A percentile compares a stretch with the other conserved stretches of the same genome.
These are phyloP conservation scores for Bacidia gigantensis DNA, from an alignment of 495 filamentous ascomycete genomes.

Conservation along the genomic window DNA sequence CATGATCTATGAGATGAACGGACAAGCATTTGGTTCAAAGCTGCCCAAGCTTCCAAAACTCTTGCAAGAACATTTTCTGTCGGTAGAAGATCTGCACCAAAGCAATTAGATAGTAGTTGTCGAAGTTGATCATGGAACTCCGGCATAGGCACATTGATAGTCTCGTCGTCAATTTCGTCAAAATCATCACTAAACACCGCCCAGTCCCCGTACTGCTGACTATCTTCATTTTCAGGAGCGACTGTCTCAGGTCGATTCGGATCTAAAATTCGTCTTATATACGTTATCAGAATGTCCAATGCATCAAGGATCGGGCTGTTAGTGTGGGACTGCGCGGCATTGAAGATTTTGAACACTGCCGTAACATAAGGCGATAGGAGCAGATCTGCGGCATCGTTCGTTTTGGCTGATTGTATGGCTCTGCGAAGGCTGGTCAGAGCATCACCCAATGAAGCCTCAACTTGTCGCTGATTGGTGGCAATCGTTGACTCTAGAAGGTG, in stretches of 20 bases:
- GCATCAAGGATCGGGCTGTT: slow-evolving; percentile 28
- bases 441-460: slow-evolving; percentile 44
- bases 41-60: slow-evolving; percentile 45
- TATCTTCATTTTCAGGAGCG: slow-evolving; percentile 42
- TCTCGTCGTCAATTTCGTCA: slow-evolving; percentile 20
- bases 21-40: slow-evolving; percentile 39
- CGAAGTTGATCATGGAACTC: slow-evolving; percentile 38
- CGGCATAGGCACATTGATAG: slow-evolving; percentile 24
- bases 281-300: slow-evolving; percentile 28
- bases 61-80: slow-evolving; percentile 44
- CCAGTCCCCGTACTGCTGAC: slow-evolving; percentile 64
- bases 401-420: slow-evolving; percentile 31
- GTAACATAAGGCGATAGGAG: slow-evolving; percentile 25
- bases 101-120: slow-evolving; percentile 51
- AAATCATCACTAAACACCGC: slow-evolving; percentile 39
- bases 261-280: slow-evolving; percentile 5
- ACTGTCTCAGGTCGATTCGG: background rate
- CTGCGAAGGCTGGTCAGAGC: slow-evolving; percentile 37
- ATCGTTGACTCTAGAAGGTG: slow-evolving; percentile 42
- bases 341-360: slow-evolving; percentile 28
- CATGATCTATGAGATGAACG: slow-evolving; percentile 33
- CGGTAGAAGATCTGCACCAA: slow-evolving; percentile 46
- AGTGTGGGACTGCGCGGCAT: slow-evolving; percentile 24
- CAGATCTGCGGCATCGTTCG: slow-evolving; percentile 23
- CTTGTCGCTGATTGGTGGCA: slow-evolving; percentile 44